Base-by-base conservation (phyloP, 2,329 filamentous ascomycete species). In the Ploettnerulaceae sp. region DNA sequence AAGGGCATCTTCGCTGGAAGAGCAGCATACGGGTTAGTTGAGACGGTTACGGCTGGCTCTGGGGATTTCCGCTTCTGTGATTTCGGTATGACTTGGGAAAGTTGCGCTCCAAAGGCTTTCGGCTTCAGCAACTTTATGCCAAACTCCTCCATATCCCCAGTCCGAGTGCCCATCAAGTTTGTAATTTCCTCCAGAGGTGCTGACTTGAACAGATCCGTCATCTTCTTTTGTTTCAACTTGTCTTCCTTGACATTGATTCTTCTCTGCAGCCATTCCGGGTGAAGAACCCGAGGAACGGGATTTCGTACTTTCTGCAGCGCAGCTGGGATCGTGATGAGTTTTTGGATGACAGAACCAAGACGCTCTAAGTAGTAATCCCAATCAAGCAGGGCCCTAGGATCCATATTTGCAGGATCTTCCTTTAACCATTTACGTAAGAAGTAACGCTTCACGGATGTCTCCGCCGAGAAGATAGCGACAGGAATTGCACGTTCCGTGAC, bases 321-420 rank as follows among this genome's bases (percentile, higher is more conserved):
- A 12, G 93, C 94, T 2, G 93, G 93, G 56, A 99, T 99, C 1
- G 94, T 98, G 63, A 99, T 95, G 45, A 99, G 79, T 66, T 99
- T 99, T 68, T 99, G 93, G 41, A 99, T 94, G 45, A 98, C 93
- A 0, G 91, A 97, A 0, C 90, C 91, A 15, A 99, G 74, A 69
- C 93, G 89, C 62, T 98, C 94, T 2, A 90, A 75, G 64, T 99
- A 99, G 67, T 99, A 99, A 56, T 89, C 79, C 93, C 93, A 99
- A 65, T 98, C 93, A 41, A 98, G 82, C 9, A 98, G 76, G 15
- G 81, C 83, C 59, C 94, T 78, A 5, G 90, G 90, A 64, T 98
- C 93, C 66, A 93, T 94, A 63, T 95, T 86, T 7, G 80, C 74
- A 0, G 91, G 90, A 52, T 97, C 91, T 58, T 97, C 91, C 63